Conservation (phyloP, 2,329 filamentous ascomycete species). For the Didymellaceae sp. region DNA sequence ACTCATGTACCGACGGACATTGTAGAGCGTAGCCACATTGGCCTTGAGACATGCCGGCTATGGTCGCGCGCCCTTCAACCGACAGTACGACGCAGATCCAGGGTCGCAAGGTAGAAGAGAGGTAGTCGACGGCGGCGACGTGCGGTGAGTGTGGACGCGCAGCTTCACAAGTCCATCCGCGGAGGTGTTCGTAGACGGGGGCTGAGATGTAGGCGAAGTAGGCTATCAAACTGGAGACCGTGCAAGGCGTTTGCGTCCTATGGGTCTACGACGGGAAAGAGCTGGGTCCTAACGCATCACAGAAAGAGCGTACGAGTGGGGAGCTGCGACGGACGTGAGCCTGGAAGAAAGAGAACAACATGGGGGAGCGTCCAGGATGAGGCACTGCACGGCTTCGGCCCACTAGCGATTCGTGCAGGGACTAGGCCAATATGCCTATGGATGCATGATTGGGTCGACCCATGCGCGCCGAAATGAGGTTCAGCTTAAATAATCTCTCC, state of each 20-base stretch:
- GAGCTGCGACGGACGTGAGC: constrained; percentile 43
- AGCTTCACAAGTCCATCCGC: constrained; percentile 43
- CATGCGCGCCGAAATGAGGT: constrained; percentile 36
- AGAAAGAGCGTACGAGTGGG: constrained; percentile 47
- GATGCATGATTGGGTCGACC: constrained; percentile 33
- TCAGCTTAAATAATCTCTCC: constrained; percentile 39
- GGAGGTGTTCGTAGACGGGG: constrained; percentile 20
- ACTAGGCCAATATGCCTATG: constrained; percentile 20
- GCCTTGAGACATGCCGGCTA: constrained; percentile 15
- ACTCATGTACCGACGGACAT: constrained; percentile 2
- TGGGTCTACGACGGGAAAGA: constrained; percentile 35
- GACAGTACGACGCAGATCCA: constrained; percentile 17
- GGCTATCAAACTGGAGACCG: constrained; percentile 26
- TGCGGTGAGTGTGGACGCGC: constrained; percentile 37
- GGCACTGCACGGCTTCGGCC: constrained; percentile 17
- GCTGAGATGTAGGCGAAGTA: constrained; percentile 21
- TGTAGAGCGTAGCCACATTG: constrained; percentile 2
- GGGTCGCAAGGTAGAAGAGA: constrained; percentile 20
- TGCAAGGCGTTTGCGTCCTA: constrained; percentile 21
- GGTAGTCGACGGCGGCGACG: constrained; percentile 22
- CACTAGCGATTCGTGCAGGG: constrained; percentile 23
- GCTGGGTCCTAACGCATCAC: constrained; percentile 36
- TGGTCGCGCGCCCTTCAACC: constrained; percentile 15
- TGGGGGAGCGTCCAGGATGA: constrained; percentile 30
- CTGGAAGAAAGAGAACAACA: constrained; percentile 37